Evolutionary conservation across 495 filamentous ascomycete genomes (phyloP), one percentile per base, ranked within the genome.

Genomic region (Penicillium argentinense): DNA sequence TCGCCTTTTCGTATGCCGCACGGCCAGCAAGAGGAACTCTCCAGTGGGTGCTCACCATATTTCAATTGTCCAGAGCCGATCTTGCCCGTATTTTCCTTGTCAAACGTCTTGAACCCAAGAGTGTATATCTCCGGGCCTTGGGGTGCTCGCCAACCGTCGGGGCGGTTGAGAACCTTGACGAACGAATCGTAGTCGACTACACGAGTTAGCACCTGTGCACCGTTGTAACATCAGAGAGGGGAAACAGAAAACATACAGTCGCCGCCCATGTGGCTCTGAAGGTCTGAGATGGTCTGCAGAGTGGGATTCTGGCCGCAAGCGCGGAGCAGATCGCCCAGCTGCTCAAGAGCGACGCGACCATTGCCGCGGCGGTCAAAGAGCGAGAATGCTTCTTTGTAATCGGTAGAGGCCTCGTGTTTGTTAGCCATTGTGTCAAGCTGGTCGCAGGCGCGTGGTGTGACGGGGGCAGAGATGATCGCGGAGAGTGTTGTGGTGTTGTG

Each of bases 351-450:
- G 56, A 97, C 93, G 49, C 88, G 91, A 53, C 89, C 89, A 62
- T 86, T 92, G 60, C 95, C 93, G 60, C 93, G 91, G 80, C 96
- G 96, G 76, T 98, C 93, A 79, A 97, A 98, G 62, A 98, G 89
- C 39, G 90, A 89, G 78, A 98, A 98, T 51, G 93, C 93, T 85
- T 98, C 93, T 79, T 97, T 97, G 88, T 97, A 98, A 83, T 98
- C 97, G 67, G 93, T 97, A 43, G 88, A 91, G 74, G 92, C 89
- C 91, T 74, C 69, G 48, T 63, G 26, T 40, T 61, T 61, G 49
- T 61, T 61, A 55, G 62, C 47, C 60, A 63, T 63, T 44, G 23
- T 46, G 58, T 34, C 3, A 18, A 8, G 18, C 4, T 32, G 9
- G 7, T 6, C 17, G 14, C 8, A 16, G 13, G 29, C 8, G 29